Evolutionary conservation across 805 yeast genomes (phyloP).

Genomic region (Candida alai): DNA sequence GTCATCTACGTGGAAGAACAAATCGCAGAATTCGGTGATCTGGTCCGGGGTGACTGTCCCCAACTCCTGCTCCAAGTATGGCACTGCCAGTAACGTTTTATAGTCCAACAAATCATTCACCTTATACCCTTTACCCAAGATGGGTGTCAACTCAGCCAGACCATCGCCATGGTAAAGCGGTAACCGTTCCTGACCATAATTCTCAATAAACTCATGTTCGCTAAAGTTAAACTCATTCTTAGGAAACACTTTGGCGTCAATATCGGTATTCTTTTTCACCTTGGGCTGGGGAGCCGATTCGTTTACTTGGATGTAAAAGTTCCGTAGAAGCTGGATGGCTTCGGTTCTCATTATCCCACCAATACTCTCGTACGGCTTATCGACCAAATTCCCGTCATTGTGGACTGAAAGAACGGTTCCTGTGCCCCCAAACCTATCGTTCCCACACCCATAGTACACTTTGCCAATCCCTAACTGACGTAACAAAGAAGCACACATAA

Average conservation of each 20-base stretch:
- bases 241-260: conserved; percentile 58
- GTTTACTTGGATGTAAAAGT: conserved; percentile 83
- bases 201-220: conserved; percentile 43
- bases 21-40: conserved; percentile 17
- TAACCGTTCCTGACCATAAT: conserved; percentile 39
- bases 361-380: conserved; percentile 46
- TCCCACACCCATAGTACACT: conserved; percentile 89
- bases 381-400: conserved; percentile 14
- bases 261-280: conserved; percentile 62
- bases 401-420: conserved; percentile 71
- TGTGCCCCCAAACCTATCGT: conserved; percentile 95
- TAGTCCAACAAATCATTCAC: conserved; percentile 13
- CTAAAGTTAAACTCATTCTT: conserved; percentile 47
- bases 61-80: conserved; percentile 15
- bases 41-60: conserved; percentile 12
- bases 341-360: conserved; percentile 83
- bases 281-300: conserved; percentile 80
- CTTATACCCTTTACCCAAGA: conserved; percentile 17
- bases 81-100: conserved; percentile 11
- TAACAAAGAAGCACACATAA: conserved; percentile 94
- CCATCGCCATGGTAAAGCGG: conserved; percentile 8
- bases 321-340: conserved; percentile 75
- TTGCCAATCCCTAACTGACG: conserved; percentile 70
- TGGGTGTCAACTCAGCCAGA: conserved; percentile 25
- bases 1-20: conserved; percentile 25